phyloP scores from a whole-genome alignment of 257 asterid species.

The Buddleja alternifolia region DNA sequence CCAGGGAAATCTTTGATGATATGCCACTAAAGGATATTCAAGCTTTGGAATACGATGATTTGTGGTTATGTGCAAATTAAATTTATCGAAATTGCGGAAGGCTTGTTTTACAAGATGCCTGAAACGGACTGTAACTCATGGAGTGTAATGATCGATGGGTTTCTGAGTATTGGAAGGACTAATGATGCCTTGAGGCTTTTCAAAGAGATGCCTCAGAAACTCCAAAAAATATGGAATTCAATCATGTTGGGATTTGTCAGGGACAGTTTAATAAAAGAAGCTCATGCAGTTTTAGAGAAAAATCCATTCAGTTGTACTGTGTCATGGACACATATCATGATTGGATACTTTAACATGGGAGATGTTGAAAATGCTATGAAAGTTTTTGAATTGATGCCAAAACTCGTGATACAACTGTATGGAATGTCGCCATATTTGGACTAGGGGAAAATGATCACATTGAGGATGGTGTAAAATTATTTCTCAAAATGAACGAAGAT shows the following conservation, averaged over 20 bases:
- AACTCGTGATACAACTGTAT: conserved; percentile 51
- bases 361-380: conserved; percentile 45
- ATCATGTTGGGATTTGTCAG: conserved; percentile 48
- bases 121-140: conserved; percentile 51
- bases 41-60: conserved; percentile 66
- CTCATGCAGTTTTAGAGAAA: conserved; percentile 56
- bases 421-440: conserved; percentile 66
- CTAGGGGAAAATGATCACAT: conserved; percentile 54
- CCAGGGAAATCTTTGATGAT: conserved; percentile 51
- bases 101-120: conserved; percentile 70
- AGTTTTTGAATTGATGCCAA: conserved; percentile 46
- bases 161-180: conserved; percentile 42
- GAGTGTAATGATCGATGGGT: conserved; percentile 51
- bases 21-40: conserved; percentile 60
- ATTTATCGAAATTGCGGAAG: conserved; percentile 48
- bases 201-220: conserved; percentile 51
- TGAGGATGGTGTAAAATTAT: conserved; percentile 55
- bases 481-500: conserved; percentile 52
- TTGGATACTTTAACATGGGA: conserved; percentile 54
- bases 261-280: conserved; percentile 51
- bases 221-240: conserved; percentile 50
- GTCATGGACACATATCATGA: conserved; percentile 61
- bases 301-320: conserved; percentile 40
- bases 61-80: conserved; percentile 47
- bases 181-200: conserved; percentile 55